Evolutionary conservation across 257 asterid species (phyloP).

Genomic region (Solanum sejunctum): DNA sequence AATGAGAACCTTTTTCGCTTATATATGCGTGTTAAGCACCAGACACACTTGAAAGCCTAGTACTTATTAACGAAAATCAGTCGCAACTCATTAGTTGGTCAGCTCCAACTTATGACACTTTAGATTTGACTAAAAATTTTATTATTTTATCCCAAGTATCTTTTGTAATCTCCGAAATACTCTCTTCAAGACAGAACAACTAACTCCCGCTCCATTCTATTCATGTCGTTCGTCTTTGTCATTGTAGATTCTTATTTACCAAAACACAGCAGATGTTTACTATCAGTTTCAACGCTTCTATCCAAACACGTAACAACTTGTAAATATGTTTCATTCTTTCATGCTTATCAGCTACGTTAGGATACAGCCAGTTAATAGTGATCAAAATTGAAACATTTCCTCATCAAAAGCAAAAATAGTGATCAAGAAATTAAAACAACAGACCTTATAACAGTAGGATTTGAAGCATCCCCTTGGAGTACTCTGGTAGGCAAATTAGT

Average conservation of each 20-base stretch:
- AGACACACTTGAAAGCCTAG: not conserved
- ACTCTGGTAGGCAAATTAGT: constrained; percentile 10
- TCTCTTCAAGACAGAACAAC: not conserved
- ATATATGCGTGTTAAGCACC: not conserved
- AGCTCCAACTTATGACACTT: not conserved
- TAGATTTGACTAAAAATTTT: not conserved
- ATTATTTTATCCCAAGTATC: not conserved
- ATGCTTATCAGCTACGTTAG: not conserved
- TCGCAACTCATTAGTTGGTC: not conserved
- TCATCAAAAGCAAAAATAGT: not conserved
- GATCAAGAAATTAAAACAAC: not conserved
- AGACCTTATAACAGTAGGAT: constrained; percentile 21
- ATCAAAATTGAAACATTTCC: not conserved
- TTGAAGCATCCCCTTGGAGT: constrained; percentile 6
- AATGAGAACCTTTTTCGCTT: not conserved
- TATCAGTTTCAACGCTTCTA: not conserved
- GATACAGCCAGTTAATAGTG: not conserved
- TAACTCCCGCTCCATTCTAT: not conserved
- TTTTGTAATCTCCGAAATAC: not conserved
- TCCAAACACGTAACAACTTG: not conserved
- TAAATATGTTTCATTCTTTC: not conserved
- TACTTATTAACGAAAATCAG: not conserved
- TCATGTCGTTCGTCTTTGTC: not conserved
- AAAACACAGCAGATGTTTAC: not conserved
- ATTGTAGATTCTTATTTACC: not conserved